Conservation (phyloP, 176 grass and related monocot genomes). For the Ensete ventricosum region DNA sequence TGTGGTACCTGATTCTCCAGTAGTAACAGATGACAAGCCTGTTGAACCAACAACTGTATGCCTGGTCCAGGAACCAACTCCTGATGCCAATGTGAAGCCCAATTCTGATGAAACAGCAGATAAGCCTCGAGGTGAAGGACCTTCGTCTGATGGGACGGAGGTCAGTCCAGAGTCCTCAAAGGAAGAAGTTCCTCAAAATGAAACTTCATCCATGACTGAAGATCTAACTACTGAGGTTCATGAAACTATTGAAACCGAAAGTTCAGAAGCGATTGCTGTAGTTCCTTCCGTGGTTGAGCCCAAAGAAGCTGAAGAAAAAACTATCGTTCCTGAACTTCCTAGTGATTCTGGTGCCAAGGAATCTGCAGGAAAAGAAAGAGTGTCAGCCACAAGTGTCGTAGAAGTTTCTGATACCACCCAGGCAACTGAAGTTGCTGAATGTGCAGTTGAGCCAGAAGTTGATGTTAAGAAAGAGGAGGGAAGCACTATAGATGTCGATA, state of each 20-base stretch:
- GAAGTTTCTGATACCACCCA: background rate
- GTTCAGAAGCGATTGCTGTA: background rate
- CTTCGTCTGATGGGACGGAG: background rate
- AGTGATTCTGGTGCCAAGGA: background rate
- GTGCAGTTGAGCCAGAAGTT: background rate
- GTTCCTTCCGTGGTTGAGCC: background rate
- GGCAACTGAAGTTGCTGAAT: background rate
- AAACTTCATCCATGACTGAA: background rate
- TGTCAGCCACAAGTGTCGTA: background rate
- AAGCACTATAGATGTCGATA: background rate
- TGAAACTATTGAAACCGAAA: background rate
- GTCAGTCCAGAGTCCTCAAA: background rate
- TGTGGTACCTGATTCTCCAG: background rate
- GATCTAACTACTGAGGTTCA: background rate
- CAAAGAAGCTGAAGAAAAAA: background rate
- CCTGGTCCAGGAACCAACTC: background rate
- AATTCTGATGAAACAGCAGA: background rate
- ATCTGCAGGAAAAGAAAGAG: background rate
- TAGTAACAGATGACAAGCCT: background rate
- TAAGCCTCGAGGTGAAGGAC: background rate
- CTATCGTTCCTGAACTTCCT: background rate
- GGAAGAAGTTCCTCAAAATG: conserved; percentile 4
- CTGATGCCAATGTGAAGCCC: background rate
- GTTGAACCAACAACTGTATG: background rate
- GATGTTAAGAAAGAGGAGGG: background rate